Conservation (phyloP, 73 alveolate genomes). For the Stentor roeselii region DNA sequence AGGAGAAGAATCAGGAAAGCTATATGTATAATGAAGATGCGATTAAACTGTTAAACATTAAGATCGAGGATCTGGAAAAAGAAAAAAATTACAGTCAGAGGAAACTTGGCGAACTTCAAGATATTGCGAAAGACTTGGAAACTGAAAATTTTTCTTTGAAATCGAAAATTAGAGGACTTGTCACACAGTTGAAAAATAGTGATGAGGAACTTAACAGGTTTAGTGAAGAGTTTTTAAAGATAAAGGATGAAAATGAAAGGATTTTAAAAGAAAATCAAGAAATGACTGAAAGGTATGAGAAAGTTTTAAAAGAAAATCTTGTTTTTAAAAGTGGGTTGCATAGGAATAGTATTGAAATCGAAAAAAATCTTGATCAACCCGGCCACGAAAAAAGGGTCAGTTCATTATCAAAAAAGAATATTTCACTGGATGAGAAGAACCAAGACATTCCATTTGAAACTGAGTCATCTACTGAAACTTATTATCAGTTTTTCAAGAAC, state of each 20-base stretch:
- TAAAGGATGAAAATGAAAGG: neutral
- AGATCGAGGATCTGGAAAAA: neutral
- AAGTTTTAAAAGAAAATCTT: neutral
- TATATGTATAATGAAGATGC: neutral
- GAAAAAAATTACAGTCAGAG: neutral
- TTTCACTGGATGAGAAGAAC: neutral
- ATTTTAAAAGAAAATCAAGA: neutral
- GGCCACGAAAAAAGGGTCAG: too few species aligned
- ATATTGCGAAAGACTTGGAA: neutral
- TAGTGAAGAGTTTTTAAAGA: neutral
- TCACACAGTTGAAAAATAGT: neutral
- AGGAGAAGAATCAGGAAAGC: neutral
- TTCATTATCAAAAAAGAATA: neutral
- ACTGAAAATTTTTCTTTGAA: neutral
- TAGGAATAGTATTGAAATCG: too few species aligned
- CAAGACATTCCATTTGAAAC: neutral
- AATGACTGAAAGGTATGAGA: neutral
- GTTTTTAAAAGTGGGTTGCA: too few species aligned
- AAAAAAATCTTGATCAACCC: neutral
- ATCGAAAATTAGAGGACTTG: neutral
- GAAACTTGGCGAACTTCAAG: neutral
- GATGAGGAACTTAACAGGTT: neutral
- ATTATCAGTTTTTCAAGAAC: neutral
- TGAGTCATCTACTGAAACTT: neutral
- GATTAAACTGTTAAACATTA: neutral